These are phyloP conservation scores for Excoecaria cochinchinensis DNA, from an alignment of 345 rosid genomes.

Conservation along the genomic window DNA sequence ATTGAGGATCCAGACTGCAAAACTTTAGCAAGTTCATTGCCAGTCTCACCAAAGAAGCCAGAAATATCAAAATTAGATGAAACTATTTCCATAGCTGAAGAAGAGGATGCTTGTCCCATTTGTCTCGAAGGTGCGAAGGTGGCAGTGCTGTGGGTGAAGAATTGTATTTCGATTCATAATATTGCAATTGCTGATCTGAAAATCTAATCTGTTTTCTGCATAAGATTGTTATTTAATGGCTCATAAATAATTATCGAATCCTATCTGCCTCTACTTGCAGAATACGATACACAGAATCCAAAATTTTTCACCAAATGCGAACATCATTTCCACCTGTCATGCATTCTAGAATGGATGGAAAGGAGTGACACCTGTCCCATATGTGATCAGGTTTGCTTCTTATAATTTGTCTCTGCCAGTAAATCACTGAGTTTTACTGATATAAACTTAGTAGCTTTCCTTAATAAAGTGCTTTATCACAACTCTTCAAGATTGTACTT, in stretches of 20 bases:
- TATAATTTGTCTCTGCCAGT: background rate
- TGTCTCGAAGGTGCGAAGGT: constrained; percentile 30
- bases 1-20: constrained; percentile 48
- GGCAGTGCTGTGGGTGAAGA: background rate
- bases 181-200: background rate
- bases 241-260: background rate
- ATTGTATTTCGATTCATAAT: background rate
- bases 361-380: constrained; percentile 35
- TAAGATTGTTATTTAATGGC: background rate
- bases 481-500: background rate
- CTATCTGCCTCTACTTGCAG: constrained; percentile 15
- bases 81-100: constrained; percentile 22
- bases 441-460: background rate
- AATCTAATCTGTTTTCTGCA: background rate
- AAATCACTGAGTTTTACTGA: background rate
- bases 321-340: constrained; percentile 35
- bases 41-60: constrained; percentile 49
- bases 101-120: constrained; percentile 31
- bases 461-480: background rate
- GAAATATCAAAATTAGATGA: constrained; percentile 44
- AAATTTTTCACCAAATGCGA: constrained; percentile 26
- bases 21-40: constrained; percentile 41
- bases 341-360: constrained; percentile 38
- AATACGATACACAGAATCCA: constrained; percentile 29
- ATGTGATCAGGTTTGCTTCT: constrained; percentile 32